Percentiles rank a stretch among this genome's conserved stretches.
These are phyloP conservation scores for Elsinoe australis DNA, from an alignment of 2,329 filamentous ascomycete species.

Conservation along the genomic window DNA sequence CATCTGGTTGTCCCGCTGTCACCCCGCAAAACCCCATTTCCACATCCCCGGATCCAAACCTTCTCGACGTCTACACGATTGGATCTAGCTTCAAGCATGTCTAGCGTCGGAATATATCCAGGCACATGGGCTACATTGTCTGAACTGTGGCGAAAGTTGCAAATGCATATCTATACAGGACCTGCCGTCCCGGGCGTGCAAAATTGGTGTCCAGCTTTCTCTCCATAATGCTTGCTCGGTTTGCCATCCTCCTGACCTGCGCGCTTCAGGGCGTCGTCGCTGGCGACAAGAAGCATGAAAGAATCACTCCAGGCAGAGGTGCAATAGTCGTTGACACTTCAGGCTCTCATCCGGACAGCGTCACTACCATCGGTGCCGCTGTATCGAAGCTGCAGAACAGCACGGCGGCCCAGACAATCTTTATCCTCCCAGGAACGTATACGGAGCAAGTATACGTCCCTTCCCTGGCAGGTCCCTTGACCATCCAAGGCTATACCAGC, in stretches of 20 bases:
- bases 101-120: no score
- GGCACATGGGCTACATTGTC: no score
- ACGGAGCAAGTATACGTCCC: constrained; percentile 35
- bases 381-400: neutral
- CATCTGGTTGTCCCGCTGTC: no score
- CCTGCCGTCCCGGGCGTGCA: no score
- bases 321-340: neutral
- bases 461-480: constrained; percentile 31
- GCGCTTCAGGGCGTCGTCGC: neutral
- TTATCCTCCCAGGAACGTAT: constrained; percentile 35
- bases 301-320: neutral
- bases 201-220: no score
- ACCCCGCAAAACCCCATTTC: no score
- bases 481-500: constrained; percentile 28
- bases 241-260: neutral
- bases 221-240: neutral
- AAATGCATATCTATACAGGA: no score
- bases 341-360: neutral
- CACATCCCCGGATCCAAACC: no score
- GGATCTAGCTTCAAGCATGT: no score
- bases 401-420: constrained; percentile 26
- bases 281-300: neutral
- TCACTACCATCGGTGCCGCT: neutral
- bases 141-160: no score
- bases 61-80: no score